These are phyloP conservation scores for Neobulgaria alba DNA, from an alignment of 2,329 filamentous ascomycete species.

Conservation along the genomic window DNA sequence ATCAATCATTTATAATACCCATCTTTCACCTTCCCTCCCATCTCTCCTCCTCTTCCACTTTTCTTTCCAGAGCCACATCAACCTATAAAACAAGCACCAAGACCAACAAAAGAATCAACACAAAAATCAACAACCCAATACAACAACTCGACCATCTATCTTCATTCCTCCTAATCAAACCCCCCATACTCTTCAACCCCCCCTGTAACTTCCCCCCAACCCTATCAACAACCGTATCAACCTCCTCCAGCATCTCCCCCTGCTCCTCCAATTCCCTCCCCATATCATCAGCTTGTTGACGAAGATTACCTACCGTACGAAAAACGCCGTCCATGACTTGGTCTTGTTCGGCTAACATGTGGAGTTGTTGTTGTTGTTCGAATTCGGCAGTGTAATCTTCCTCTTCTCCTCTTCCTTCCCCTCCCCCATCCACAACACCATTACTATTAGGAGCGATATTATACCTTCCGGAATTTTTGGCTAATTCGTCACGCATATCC, in stretches of 20 bases:
- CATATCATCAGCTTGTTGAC: slow-evolving; percentile 91
- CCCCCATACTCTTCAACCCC: slow-evolving; percentile 77
- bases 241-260: slow-evolving; percentile 74
- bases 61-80: too few relatives aligned
- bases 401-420: slow-evolving; percentile 27
- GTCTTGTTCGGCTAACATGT: slow-evolving; percentile 94
- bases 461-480: slow-evolving; percentile 42
- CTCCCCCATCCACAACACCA: slow-evolving; percentile 30
- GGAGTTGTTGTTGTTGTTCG: slow-evolving; percentile 82
- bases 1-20: slow-evolving; percentile 1
- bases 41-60: background rate
- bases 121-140: slow-evolving; percentile 79
- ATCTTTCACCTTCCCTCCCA: background rate
- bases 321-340: slow-evolving; percentile 88
- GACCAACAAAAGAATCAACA: slow-evolving; percentile 78
- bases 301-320: slow-evolving; percentile 81
- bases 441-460: slow-evolving; percentile 3
- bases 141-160: slow-evolving; percentile 83
- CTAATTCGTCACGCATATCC: slow-evolving; percentile 77
- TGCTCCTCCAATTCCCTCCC: slow-evolving; percentile 94
- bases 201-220: slow-evolving; percentile 79
- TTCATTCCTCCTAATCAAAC: slow-evolving; percentile 84
- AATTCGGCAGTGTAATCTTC: slow-evolving; percentile 60
- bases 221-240: slow-evolving; percentile 76
- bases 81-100: slow-evolving; percentile 62